A percentile compares a stretch with the other conserved stretches of the same genome.
Conservation (phyloP, 345 rosid species). For the Corymbia maculata region DNA sequence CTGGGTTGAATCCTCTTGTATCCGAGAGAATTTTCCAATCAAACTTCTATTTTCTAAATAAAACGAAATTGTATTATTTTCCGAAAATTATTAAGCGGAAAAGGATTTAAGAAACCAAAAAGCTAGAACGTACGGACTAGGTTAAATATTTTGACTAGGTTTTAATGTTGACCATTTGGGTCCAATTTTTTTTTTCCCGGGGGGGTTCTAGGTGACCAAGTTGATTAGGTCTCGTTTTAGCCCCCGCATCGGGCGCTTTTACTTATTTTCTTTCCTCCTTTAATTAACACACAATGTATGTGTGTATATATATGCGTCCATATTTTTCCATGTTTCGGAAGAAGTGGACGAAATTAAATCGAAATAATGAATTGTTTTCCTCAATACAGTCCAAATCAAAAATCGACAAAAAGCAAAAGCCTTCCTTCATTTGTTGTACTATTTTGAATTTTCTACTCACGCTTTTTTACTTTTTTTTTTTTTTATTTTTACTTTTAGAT, state of each 20-base stretch:
- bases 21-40: background rate
- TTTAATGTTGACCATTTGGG: background rate
- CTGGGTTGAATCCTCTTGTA: background rate
- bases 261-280: background rate
- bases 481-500: background rate
- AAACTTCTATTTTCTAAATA: background rate
- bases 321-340: background rate
- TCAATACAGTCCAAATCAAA: background rate
- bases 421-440: background rate
- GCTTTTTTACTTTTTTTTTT: background rate
- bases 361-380: background rate
- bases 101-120: background rate
- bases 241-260: background rate
- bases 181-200: too few species aligned
- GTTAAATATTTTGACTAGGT: background rate
- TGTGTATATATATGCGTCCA: background rate
- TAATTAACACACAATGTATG: background rate
- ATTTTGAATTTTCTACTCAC: background rate
- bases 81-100: background rate
- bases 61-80: background rate
- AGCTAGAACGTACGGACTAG: background rate
- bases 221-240: background rate
- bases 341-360: background rate
- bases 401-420: background rate
- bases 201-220: background rate